Percentiles rank a stretch among this genome's conserved stretches.
Conservation (phyloP, 2,329 filamentous ascomycete species). For the Verticillium dahliae region DNA sequence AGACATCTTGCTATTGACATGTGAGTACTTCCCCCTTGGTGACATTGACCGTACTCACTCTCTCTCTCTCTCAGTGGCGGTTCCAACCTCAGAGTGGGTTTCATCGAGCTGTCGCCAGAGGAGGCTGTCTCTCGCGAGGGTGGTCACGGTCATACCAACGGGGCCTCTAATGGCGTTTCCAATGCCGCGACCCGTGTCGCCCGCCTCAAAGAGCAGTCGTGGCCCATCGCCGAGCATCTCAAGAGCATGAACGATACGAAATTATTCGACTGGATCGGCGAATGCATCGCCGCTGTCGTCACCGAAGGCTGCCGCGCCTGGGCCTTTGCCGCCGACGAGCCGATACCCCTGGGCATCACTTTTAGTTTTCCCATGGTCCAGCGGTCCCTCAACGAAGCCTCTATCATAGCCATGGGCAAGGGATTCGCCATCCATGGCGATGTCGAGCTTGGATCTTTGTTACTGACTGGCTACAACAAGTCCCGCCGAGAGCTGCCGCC, state of each 20-base stretch:
- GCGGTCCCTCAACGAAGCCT: conserved; percentile 54
- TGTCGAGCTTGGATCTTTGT: conserved; percentile 52
- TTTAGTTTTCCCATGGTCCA: conserved; percentile 68
- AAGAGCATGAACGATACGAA: conserved; percentile 58
- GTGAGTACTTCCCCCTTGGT: conserved; percentile 34
- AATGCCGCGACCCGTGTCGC: conserved; percentile 34
- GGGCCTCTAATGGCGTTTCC: conserved; percentile 7
- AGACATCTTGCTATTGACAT: conserved; percentile 60
- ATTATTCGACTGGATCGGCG: conserved; percentile 76
- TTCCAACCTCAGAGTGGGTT: conserved; percentile 62
- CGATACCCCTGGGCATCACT: conserved; percentile 59
- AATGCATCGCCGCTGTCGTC: conserved; percentile 69
- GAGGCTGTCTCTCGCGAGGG: conserved; percentile 14
- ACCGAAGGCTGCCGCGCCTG: conserved; percentile 43
- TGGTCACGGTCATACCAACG: neutral
- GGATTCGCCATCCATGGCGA: conserved; percentile 58
- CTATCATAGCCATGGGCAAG: conserved; percentile 63
- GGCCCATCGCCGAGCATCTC: conserved; percentile 67
- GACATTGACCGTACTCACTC: conserved; percentile 3
- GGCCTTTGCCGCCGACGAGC: conserved; percentile 31
- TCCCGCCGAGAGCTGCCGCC: conserved; percentile 49
- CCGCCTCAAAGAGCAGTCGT: conserved; percentile 60
- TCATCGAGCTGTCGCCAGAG: conserved; percentile 51
- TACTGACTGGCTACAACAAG: conserved; percentile 52
- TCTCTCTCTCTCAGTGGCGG: conserved; percentile 44